A percentile compares a stretch with the other conserved stretches of the same genome.
Evolutionary conservation across 1,284 basidiomycete species (phyloP).

Genomic region (Puccinia triticina): DNA sequence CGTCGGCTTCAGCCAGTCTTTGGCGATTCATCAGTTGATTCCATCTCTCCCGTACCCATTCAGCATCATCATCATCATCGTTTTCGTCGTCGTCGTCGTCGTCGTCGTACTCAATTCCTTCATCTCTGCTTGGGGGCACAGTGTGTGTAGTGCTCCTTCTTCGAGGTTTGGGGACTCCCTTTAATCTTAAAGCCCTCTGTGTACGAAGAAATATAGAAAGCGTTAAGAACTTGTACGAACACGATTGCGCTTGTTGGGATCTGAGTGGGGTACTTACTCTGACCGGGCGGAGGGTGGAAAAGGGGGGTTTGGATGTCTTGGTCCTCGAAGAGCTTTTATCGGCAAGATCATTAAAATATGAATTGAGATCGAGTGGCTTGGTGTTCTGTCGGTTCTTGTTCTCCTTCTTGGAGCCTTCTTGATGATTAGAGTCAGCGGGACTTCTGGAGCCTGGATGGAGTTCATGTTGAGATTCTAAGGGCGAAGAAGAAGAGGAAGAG

Average conservation of each 20-base stretch:
- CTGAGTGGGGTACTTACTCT: slow-evolving; percentile 23
- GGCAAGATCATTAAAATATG: slow-evolving; percentile 29
- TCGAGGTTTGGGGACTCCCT: background rate
- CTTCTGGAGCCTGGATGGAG: background rate
- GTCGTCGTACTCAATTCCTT: background rate
- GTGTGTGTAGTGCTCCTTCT: slow-evolving; percentile 11
- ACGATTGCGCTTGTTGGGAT: background rate
- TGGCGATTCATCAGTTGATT: slow-evolving; percentile 36
- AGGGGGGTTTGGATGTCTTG: background rate
- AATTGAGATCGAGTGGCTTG: slow-evolving; percentile 30
- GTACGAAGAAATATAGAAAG: background rate
- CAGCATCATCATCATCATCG: slow-evolving; percentile 7
- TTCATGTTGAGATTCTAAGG: background rate
- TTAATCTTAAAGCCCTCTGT: slow-evolving; percentile 34
- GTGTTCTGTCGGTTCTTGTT: background rate
- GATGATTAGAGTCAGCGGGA: background rate
- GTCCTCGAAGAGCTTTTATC: background rate
- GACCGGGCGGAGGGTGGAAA: background rate
- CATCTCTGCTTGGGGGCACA: slow-evolving; percentile 23
- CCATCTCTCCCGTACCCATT: slow-evolving; percentile 37
- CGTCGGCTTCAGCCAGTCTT: slow-evolving; percentile 27
- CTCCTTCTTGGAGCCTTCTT: background rate
- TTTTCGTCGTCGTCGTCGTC: slow-evolving; percentile 5
- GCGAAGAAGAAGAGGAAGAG: background rate
- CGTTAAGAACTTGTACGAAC: background rate